Conservation (phyloP, 176 grass and related monocot species). For the Elymus sibiricus region DNA sequence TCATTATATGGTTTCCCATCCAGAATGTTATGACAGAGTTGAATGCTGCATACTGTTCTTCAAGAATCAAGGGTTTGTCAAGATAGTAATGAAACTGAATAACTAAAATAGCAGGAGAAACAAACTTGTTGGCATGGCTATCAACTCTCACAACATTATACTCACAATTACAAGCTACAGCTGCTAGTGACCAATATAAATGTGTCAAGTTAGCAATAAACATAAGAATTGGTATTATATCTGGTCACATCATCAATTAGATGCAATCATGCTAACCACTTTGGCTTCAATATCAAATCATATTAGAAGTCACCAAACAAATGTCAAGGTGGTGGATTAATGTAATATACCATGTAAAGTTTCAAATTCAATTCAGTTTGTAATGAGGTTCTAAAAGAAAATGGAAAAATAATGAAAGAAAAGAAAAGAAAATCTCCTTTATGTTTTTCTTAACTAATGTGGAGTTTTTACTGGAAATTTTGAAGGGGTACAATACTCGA, state of each 20-base stretch:
- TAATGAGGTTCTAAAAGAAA: background rate
- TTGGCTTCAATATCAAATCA: background rate
- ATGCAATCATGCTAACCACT: background rate
- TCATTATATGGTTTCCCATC: background rate
- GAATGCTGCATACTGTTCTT: background rate
- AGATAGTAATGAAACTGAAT: background rate
- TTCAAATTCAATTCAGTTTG: background rate
- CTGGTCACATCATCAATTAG: background rate
- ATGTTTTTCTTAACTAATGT: background rate
- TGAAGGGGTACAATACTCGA: background rate
- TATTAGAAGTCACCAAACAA: background rate
- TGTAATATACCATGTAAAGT: background rate
- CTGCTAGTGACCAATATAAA: background rate
- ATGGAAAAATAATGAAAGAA: background rate
- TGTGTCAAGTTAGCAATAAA: background rate
- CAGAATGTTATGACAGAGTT: background rate
- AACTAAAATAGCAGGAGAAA: background rate
- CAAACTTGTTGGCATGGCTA: background rate
- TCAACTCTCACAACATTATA: background rate
- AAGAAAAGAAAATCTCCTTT: background rate
- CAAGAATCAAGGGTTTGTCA: background rate
- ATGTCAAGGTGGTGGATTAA: background rate
- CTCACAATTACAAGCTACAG: background rate
- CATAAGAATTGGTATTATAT: background rate
- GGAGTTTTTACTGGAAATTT: background rate